Base-by-base conservation (phyloP, 1,139 yeast genomes). In the Pichia sp. region DNA sequence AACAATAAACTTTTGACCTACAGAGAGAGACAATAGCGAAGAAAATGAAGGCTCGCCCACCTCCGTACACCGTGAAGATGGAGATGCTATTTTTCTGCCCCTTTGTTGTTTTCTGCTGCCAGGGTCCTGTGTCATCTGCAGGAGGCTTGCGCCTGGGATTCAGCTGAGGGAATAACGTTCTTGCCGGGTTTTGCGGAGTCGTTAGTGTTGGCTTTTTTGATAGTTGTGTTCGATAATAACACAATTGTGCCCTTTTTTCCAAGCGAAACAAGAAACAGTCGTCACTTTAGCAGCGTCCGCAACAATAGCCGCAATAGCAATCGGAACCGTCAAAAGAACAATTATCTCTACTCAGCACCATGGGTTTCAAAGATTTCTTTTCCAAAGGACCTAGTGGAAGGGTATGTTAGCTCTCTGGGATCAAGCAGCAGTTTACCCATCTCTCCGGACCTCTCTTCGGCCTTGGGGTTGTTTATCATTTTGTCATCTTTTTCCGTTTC, bases 311-410 rank as follows among this genome's bases (percentile, higher is more conserved):
- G 11, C 34, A 31, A 31, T 11, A 31, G 34, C 8, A 31, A 31
- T 11, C 34, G 34, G 34, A 31, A 31, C 23, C n/a, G 36, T 4
- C 26, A 6, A 36, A 26, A 16, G 11, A 34, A 40, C 8, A 15
- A 30, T 2, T 23, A 8, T 16, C 38, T 10, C 4, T 29, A 16
- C 31, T 19, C 8, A 6, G 8, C 31, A 30, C 45, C 15, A 60
- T 64, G 69, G 68, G 62, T 34, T 56, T 65, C 31, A 64, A 62
- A 30, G 63, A 60, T 46, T 54, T 64, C 26, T 60, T 66, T 13
- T 53, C 62, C 1, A 63, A 64, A 54, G 55, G 61, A 5, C 63
- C 67, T 3, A 61, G 66, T 5, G 57, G 61, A 41, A 58, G 57
- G 36, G 64, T 61, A 60, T 32, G 64, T 60, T 19, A 19, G 23